A percentile compares a stretch with the other conserved stretches of the same genome.
phyloP scores from a whole-genome alignment of 1,284 basidiomycete species.

The Waitea zeae region DNA sequence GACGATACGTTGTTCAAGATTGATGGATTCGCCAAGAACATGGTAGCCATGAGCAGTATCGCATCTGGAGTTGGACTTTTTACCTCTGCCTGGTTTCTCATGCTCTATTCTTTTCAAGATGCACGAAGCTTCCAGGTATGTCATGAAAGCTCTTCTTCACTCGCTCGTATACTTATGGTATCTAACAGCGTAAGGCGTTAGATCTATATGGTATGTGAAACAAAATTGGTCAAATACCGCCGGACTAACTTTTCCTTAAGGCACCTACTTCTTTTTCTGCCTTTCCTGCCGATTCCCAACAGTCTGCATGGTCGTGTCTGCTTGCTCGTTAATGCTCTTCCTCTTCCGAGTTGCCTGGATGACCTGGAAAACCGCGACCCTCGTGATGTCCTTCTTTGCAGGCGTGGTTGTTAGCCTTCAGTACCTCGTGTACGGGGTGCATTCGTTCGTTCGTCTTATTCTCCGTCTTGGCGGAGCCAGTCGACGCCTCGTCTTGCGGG shows the following conservation, averaged over 20 bases:
- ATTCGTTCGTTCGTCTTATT: too few species aligned
- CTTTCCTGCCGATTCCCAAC: constrained; percentile 44
- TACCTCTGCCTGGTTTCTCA: constrained; percentile 41
- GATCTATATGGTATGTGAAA: too few species aligned
- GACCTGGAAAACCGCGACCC: constrained; percentile 40
- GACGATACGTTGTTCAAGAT: constrained; percentile 29
- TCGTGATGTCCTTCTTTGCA: constrained; percentile 34
- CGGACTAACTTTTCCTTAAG: too few species aligned
- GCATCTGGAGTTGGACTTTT: constrained; percentile 43
- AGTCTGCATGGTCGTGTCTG: constrained; percentile 34
- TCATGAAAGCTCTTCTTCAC: not conserved
- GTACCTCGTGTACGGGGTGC: constrained; percentile 30
- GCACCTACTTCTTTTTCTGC: constrained; percentile 45
- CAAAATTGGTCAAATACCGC: too few species aligned
- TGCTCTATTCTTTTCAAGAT: constrained; percentile 31
- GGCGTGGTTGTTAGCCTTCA: constrained; percentile 41
- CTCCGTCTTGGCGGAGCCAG: too few species aligned
- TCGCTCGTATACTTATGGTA: constrained; percentile 10
- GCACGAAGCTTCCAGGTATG: constrained; percentile 32
- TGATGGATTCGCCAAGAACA: constrained; percentile 21
- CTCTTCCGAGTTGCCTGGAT: constrained; percentile 38
- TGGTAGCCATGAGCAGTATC: constrained; percentile 36
- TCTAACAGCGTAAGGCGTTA: constrained; percentile 36
- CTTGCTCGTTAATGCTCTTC: constrained; percentile 36
- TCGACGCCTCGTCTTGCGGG: too few species aligned